Evolutionary conservation across 83 land plant species (phyloP), one percentile per base, ranked within the genome.

Genomic region (Picea abies): DNA sequence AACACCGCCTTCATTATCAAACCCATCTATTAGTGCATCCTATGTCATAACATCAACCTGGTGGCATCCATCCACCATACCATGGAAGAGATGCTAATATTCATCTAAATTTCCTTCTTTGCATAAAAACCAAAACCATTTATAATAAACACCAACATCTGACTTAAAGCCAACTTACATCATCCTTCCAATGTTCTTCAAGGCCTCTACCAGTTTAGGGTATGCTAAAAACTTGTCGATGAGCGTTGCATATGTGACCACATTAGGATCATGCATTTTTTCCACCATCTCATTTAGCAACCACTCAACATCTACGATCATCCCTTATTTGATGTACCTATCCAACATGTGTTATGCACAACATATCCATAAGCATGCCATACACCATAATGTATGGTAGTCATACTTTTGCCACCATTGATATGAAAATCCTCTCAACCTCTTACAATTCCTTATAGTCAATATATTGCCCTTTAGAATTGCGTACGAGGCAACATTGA

Each of bases 381-480:
- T 92, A 92, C 9, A 88, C 26, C 6, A 76, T 60, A 76, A 58
- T 23, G 23, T 7, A 15, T 56, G 29, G 29, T 41, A 58, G n/a
- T 22, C 56, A 49, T 47, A 22, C 79, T 60, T 76, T 76, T 26
- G 44, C 79, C 1, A 14, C 19, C 29, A 44, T 44, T 75, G 78
- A 75, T 44, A 22, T 75, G 35, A 49, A 76, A 22, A 4, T 19
- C 25, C 88, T 89, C 92, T 90, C 89, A 0, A 91, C 95, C 79
- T 85, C 91, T 78, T 90, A 84, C 56, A 68, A 86, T 68, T 25
- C 82, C 15, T 91, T 90, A 52, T 79, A 62, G 19, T 80, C 79
- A 63, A 87, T 87, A 76, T 84, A 87, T 62, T 83, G 7, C 89
- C 92, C 95, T 89, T 92, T 23, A 87, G 77, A 16, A 87, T 86